These are phyloP conservation scores for Coemansia reversa DNA, from an alignment of 192 early-diverging fungal species.

Conservation along the genomic window DNA sequence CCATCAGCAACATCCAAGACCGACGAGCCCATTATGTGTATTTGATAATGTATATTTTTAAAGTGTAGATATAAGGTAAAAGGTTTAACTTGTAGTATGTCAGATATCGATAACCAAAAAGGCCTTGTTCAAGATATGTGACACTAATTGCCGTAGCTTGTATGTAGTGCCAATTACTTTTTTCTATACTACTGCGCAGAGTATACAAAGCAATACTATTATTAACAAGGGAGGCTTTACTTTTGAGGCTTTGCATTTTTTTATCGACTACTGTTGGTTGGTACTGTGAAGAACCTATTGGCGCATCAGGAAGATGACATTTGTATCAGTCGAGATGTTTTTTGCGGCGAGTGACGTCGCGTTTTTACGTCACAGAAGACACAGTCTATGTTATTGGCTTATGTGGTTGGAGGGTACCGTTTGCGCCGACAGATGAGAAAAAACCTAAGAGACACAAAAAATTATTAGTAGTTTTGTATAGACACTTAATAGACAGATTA, in stretches of 20 bases:
- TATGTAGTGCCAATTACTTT: neutral
- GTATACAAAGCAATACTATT: neutral
- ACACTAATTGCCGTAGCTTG: neutral
- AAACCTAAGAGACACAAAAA: too few relatives aligned
- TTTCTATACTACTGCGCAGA: neutral
- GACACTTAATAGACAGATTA: too few relatives aligned
- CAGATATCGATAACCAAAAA: neutral
- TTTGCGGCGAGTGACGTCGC: too few relatives aligned
- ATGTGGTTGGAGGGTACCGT: too few relatives aligned
- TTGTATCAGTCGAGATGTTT: neutral
- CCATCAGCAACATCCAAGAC: slow-evolving; percentile 14
- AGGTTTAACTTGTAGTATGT: neutral
- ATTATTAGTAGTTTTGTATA: too few relatives aligned
- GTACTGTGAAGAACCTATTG: neutral
- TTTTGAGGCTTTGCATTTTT: neutral
- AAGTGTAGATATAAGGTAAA: neutral
- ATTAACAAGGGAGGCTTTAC: neutral
- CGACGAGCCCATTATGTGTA: slow-evolving; percentile 11
- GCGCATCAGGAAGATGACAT: neutral
- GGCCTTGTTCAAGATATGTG: neutral
- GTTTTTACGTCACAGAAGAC: too few relatives aligned
- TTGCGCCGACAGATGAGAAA: too few relatives aligned
- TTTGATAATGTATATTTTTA: neutral
- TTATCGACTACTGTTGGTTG: neutral
- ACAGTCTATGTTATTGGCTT: too few relatives aligned